These are phyloP conservation scores for Cryptosporidium ryanae DNA, from an alignment of 169 alveolate species.

Conservation along the genomic window DNA sequence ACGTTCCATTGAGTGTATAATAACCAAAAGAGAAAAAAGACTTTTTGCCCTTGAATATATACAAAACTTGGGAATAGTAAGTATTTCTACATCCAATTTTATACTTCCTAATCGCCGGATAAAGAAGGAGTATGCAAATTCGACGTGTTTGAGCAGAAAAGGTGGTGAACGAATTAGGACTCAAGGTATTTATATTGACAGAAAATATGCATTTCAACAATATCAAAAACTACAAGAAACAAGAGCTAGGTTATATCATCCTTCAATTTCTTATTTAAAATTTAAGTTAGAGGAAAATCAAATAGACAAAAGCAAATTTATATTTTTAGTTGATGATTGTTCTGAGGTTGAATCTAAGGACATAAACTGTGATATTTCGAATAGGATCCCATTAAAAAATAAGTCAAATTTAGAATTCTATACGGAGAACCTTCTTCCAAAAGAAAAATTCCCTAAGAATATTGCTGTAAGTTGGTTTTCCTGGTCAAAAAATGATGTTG, in stretches of 20 bases:
- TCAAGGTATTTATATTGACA: constrained; percentile 70
- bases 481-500: constrained; percentile 66
- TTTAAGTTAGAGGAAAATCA: neutral
- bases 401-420: neutral
- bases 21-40: constrained; percentile 52
- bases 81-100: constrained; percentile 34
- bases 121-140: constrained; percentile 40
- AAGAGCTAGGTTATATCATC: constrained; percentile 16
- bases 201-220: constrained; percentile 72
- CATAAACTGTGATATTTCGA: neutral
- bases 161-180: constrained; percentile 70
- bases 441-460: constrained; percentile 26
- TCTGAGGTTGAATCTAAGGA: neutral
- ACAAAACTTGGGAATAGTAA: constrained; percentile 50
- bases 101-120: constrained; percentile 37
- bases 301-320: neutral
- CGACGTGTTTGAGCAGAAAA: constrained; percentile 62
- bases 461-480: constrained; percentile 54
- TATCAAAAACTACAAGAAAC: constrained; percentile 40
- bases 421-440: constrained; percentile 2
- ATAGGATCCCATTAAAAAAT: constrained; percentile 45
- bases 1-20: neutral
- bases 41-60: constrained; percentile 64
- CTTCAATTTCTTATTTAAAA: constrained; percentile 12
- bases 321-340: constrained; percentile 9